Conservation (phyloP, 1,284 basidiomycete genomes). For the Leccinum pachyderme region DNA sequence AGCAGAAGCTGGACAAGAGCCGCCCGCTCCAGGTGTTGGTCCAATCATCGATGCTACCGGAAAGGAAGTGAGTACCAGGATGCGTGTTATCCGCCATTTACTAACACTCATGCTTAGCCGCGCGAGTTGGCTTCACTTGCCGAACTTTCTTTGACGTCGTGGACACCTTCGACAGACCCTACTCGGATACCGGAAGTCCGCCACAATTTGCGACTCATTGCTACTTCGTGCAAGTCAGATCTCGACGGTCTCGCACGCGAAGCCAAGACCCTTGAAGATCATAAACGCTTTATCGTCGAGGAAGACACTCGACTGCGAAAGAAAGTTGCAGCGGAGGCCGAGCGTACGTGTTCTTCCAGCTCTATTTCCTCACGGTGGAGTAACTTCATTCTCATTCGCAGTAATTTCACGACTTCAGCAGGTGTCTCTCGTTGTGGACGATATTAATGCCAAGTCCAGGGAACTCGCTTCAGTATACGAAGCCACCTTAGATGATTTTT, state of each 20-base stretch:
- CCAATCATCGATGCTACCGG: conserved; percentile 94
- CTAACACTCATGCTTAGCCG: conserved; percentile 46
- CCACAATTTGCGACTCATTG: conserved; percentile 89
- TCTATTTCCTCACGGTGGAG: conserved; percentile 1
- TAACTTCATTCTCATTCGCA: conserved; percentile 29
- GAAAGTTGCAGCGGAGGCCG: conserved; percentile 71
- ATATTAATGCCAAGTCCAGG: conserved; percentile 64
- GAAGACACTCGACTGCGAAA: conserved; percentile 70
- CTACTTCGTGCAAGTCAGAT: conserved; percentile 77
- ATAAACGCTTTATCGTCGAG: conserved; percentile 70
- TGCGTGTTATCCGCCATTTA: conserved; percentile 2
- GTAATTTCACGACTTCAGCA: conserved; percentile 76
- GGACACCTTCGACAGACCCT: conserved; percentile 83
- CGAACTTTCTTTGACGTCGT: conserved; percentile 73
- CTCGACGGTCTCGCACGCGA: conserved; percentile 88
- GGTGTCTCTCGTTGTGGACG: conserved; percentile 70
- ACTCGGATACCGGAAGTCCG: conserved; percentile 92
- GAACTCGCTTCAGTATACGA: conserved; percentile 63
- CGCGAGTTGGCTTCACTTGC: conserved; percentile 82
- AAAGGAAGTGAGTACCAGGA: conserved; percentile 62
- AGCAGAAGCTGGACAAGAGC: conserved; percentile 73
- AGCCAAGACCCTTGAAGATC: conserved; percentile 79
- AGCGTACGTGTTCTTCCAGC: conserved; percentile 48
- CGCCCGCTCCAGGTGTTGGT: conserved; percentile 59
- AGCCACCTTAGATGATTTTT: conserved; percentile 68